Evolutionary conservation across 208 protist species (phyloP).

Genomic region (Angomonas deanei): DNA sequence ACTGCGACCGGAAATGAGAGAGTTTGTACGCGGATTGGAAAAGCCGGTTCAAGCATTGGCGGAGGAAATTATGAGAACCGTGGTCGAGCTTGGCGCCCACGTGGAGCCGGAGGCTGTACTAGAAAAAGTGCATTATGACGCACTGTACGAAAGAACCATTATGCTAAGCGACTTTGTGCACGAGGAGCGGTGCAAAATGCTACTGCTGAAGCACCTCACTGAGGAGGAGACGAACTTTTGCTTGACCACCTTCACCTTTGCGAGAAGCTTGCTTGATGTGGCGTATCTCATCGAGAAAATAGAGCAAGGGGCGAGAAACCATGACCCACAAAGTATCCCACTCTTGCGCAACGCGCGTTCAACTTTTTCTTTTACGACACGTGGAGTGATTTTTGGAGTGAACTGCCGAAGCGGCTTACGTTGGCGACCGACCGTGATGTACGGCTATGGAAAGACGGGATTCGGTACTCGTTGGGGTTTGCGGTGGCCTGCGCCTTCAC

Average conservation of each 20-base stretch:
- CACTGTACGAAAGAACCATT: constrained; percentile 18
- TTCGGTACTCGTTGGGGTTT: constrained; percentile 53
- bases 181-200: constrained; percentile 20
- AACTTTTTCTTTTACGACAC: constrained; percentile 64
- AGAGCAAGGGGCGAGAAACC: constrained; percentile 33
- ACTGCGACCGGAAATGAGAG: constrained; percentile 10
- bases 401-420: constrained; percentile 52
- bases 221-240: constrained; percentile 36
- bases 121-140: constrained; percentile 25
- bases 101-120: constrained; percentile 37
- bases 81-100: constrained; percentile 22
- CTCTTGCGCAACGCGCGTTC: constrained; percentile 18
- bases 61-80: constrained; percentile 31
- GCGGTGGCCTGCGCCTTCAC: constrained; percentile 31
- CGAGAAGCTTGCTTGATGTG: constrained; percentile 36
- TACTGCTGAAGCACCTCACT: constrained; percentile 22
- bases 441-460: constrained; percentile 59
- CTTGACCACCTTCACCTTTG: not conserved
- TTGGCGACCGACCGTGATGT: constrained; percentile 56
- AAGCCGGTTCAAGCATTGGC: not conserved
- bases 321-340: constrained; percentile 49
- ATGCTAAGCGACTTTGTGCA: constrained; percentile 32
- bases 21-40: constrained; percentile 23
- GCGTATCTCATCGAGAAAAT: constrained; percentile 38
- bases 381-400: constrained; percentile 59